Percentiles rank a stretch among this genome's conserved stretches.
Conservation (phyloP, 2,329 filamentous ascomycete species). For the Thielaviopsis punctulata region DNA sequence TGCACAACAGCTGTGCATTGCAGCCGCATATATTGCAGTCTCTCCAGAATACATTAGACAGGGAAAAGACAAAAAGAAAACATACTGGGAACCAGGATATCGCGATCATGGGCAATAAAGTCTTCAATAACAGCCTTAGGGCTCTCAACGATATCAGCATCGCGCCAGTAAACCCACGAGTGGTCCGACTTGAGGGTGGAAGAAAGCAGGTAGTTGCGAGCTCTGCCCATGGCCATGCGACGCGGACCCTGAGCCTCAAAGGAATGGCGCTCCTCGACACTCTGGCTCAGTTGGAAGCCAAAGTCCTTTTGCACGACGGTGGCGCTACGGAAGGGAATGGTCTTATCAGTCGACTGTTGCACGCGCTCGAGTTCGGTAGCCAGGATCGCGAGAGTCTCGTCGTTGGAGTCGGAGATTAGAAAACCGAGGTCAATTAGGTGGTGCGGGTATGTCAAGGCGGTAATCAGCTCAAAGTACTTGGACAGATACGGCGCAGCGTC, state of each 20-base stretch:
- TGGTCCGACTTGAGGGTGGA: conserved; percentile 82
- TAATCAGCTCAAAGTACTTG: conserved; percentile 86
- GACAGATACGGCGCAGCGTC: conserved; percentile 68
- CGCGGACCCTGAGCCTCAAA: conserved; percentile 76
- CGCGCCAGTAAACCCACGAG: conserved; percentile 94
- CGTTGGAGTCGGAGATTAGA: conserved; percentile 76
- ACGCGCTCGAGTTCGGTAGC: conserved; percentile 73
- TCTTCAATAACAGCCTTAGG: conserved; percentile 78
- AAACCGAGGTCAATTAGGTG: conserved; percentile 90
- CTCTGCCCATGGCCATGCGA: conserved; percentile 78
- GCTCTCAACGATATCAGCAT: conserved; percentile 80
- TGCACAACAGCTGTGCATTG: background rate
- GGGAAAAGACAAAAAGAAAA: conserved; percentile 12
- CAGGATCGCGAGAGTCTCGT: conserved; percentile 81
- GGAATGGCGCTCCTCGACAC: conserved; percentile 75
- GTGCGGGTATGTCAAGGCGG: conserved; percentile 83
- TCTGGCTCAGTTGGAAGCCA: conserved; percentile 54
- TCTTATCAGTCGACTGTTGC: conserved; percentile 56
- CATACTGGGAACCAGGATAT: conserved; percentile 89
- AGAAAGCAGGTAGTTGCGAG: conserved; percentile 86
- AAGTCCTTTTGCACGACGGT: conserved; percentile 88
- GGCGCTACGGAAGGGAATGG: conserved; percentile 70
- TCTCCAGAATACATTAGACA: background rate
- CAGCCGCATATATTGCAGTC: background rate
- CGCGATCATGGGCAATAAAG: conserved; percentile 67